Base-by-base conservation (phyloP, 352 stramenopile genomes). In the Plasmopara muralis region DNA sequence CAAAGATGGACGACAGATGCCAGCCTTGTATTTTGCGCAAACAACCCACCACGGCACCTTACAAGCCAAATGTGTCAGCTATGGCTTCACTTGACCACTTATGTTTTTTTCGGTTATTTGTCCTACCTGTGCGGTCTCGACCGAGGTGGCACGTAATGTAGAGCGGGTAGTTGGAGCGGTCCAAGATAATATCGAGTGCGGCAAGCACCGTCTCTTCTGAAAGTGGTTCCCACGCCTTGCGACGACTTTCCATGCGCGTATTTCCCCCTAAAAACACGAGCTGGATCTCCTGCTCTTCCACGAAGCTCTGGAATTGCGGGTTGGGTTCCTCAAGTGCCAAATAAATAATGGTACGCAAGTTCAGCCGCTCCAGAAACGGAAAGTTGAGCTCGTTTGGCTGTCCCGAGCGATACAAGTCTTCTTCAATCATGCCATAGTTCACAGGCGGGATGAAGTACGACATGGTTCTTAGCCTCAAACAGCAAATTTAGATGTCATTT, bases 301-400 rank as follows among this genome's bases (percentile, higher is more conserved):
- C 77, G 60, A 95, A 95, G 58, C 80, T 89, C 64, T 83, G 70
- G 60, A 96, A 88, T 66, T 96, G 86, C 40, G 82, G 70, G 63
- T 96, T 93, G 13, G 87, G 83, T 49, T 95, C 83, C 50, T 96
- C 86, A 13, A 88, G 77, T 38, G 83, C 87, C 50, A 97, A 64
- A 70, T 96, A 97, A 47, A 97, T 86, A 56, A 97, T 95, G 43
- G 77, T 96, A 47, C 83, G 82, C 61, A 96, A 67, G 55, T 89
- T 83, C 29, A 97, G 66, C 14, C 86, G 81, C 68, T 97, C 89
- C 8, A 97, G 68, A 57, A 96, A 97, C 15, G 87, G 85, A 56
- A 95, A 95, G 62, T 96, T 97, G 47, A 97, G 83, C 66, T 97
- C 89, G 51, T 89, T 96, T 9, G 89, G 87, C 57, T 94, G 81